Evolutionary conservation across 495 filamentous ascomycete genomes (phyloP), one percentile per base, ranked within the genome.

Genomic region (Articulospora tetracladia): DNA sequence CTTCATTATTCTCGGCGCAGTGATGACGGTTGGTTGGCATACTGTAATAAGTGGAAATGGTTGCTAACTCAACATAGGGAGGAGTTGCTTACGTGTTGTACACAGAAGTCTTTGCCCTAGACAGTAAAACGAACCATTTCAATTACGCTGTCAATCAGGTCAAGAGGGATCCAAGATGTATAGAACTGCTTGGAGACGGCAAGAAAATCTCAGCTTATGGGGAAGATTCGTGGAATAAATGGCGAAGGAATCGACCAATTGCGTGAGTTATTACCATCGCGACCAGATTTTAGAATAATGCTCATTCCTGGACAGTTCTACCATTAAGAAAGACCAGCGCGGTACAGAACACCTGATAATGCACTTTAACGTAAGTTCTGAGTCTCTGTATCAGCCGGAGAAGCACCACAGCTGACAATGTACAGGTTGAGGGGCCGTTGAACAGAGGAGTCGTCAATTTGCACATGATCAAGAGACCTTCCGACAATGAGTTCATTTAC

Each of bases 71-170:
- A 49, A 2, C 26, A 44, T 69, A 93, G 91, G 86, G 86, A 64
- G 85, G 86, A 34, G 86, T 96, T 20, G 78, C 83, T 60, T 89
- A 87, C 60, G 74, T 96, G 34, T 80, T 98, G 28, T 98, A 90
- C 70, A 78, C 80, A 11, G 94, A 98, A 51, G 89, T 98, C 20
- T 87, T 98, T 70, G 88, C 90, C 13, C 84, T 89, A 1, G 87
- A 93, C 69, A 93, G 90, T 73, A 87, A 88, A 70, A 91, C 87
- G 25, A 84, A 83, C 66, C 88, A 95, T 72, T 98, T 95, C 76
- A 96, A 95, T 72, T 86, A 87, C 46, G 90, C 91, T 1, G 88
- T 95, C 30, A 82, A 90, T 62, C 85, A 86, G 46, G 85, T 98
- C 67, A 88, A 86, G 69, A 76, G 79, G 34, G 89, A 96, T 68